Evolutionary conservation across 1,284 basidiomycete genomes (phyloP), one percentile per base, ranked within the genome.

Genomic region (Pulchroboletus neoregius): DNA sequence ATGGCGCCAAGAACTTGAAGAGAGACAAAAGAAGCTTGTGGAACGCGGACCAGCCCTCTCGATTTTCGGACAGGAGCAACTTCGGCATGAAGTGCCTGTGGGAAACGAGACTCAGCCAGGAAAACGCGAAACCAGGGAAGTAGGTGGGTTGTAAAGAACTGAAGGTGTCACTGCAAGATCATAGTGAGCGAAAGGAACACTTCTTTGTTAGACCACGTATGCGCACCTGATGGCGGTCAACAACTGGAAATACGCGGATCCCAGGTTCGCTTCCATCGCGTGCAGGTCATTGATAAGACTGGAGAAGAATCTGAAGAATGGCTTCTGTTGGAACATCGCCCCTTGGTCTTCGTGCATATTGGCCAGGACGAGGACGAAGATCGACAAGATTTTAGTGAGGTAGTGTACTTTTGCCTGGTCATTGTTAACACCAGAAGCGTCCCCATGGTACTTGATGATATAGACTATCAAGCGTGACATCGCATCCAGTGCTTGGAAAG

Each of bases 361-460:
- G 33, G 96, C 93, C 41, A 99, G 74, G 30, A 97, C 94, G 51
- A 99, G 82, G 36, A 98, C 92, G 63, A 98, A 88, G 68, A 99
- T 99, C 8, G 94, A 96, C 47, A 99, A 72, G 51, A 99, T 96
- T 75, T 99, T 99, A 54, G 94, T 94, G 62, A 97, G 76, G 71
- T 99, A 99, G 63, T 96, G 90, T 20, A 94, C 91, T 69, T 98
- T 97, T 16, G 92, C 90, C 58, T 92, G 89, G 60, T 94, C 90
- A 59, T 92, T 91, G 71, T 93, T 90, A 52, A 87, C 77, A 26
- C 88, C 91, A 11, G 78, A 85, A 42, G 87, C 88, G 66, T 98
- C 95, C 20, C 92, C 94, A 57, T 99, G 95, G 67, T 99, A 98
- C 74, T 99, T 99, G 81, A 99, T 94, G 74, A 99, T 96, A 66